Evolutionary conservation across 2,329 filamentous ascomycete genomes (phyloP), one percentile per base, ranked within the genome.

Genomic region (Tolypocladium guangdongense): DNA sequence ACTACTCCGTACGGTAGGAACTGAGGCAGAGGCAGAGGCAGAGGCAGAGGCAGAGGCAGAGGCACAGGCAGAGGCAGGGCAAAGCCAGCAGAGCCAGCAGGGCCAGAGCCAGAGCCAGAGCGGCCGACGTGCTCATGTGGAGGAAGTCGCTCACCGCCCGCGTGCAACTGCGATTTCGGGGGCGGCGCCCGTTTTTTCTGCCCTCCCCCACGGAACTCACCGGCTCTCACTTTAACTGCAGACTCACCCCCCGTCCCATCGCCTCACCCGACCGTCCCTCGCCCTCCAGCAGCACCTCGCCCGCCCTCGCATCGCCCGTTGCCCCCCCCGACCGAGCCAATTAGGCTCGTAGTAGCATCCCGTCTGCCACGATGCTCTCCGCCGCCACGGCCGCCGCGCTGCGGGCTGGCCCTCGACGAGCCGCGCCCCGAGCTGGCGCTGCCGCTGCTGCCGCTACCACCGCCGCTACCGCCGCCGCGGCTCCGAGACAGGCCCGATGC

Each of bases 391-490:
- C 70, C 58, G 69, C 68, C 56, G 67, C 69, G 61, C 59, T 76
- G 55, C 66, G 74, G 66, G 73, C 73, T 52, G 72, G 71, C 54
- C 68, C 71, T 59, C 71, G 74, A 58, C 71, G 69, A 59, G 67
- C 65, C 59, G 63, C 67, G 53, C 67, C 71, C 57, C 64, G 67
- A 52, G 55, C 61, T 46, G 52, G 54, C 51, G 58, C 49, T 49
- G 58, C 36, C 52, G 7, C 20, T 20, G 20, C 27, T 50, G 61
- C 58, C 43, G 59, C 60, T 6, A 14, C 20, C 38, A 10, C 24
- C 50, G 61, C 58, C 43, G 59, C 60, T n/a, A 20, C n/a, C 37
- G n/a, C 24, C 50, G 61, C 58, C 41, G 59, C 60, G 51, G 58
- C 58, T 52, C 53, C 62, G 58, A 62, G 52, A 52, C 50, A 46